Evolutionary conservation across 345 rosid species (phyloP).

Genomic region (Linum trigynum): DNA sequence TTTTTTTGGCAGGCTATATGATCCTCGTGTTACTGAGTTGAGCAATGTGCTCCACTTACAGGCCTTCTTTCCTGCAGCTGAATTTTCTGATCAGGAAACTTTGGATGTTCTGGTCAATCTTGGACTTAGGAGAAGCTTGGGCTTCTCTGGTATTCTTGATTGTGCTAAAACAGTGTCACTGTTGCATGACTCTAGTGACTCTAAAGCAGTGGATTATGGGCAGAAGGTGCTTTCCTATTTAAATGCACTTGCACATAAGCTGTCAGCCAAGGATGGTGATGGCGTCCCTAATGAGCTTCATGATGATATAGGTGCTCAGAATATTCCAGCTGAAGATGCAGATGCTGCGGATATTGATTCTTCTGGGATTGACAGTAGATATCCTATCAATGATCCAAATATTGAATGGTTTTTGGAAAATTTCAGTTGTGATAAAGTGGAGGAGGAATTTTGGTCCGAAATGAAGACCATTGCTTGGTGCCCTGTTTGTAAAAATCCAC

Average conservation of each 20-base stretch:
- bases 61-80: constrained; percentile 69
- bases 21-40: constrained; percentile 73
- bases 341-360: constrained; percentile 22
- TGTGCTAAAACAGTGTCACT: constrained; percentile 69
- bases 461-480: constrained; percentile 74
- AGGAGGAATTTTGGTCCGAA: constrained; percentile 85
- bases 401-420: constrained; percentile 35
- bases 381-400: constrained; percentile 29
- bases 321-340: constrained; percentile 13
- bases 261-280: constrained; percentile 32
- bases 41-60: constrained; percentile 53
- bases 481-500: constrained; percentile 66
- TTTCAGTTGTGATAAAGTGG: constrained; percentile 43
- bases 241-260: constrained; percentile 51
- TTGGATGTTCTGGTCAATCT: constrained; percentile 60
- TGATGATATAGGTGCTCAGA: constrained; percentile 16
- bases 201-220: constrained; percentile 46
- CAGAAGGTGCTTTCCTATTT: constrained; percentile 46
- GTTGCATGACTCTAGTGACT: constrained; percentile 47
- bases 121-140: constrained; percentile 64
- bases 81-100: constrained; percentile 59
- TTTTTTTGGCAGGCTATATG: constrained; percentile 68
- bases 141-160: constrained; percentile 61
- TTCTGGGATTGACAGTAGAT: constrained; percentile 19
- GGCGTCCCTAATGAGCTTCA: constrained; percentile 26